Evolutionary conservation across 768 basidiomycete species (phyloP).

Genomic region (Tylopilus sp.): DNA sequence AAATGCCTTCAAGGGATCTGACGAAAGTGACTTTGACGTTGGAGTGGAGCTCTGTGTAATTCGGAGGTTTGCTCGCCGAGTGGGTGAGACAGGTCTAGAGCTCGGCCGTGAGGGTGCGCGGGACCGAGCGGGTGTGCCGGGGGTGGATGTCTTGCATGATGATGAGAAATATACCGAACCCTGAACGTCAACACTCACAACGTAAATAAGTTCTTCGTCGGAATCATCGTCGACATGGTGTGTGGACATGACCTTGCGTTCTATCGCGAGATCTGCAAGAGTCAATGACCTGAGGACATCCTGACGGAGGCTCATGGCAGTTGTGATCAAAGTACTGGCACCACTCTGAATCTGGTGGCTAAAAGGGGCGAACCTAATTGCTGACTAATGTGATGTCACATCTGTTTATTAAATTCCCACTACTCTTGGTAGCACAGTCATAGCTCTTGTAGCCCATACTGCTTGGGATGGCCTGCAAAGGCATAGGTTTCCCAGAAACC

Average conservation of each 20-base stretch:
- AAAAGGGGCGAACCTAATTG: neutral
- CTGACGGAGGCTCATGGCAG: conserved; percentile 62
- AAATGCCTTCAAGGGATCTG: conserved; percentile 65
- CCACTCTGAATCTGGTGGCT: neutral
- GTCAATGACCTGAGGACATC: conserved; percentile 61
- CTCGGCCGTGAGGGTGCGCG: conserved; percentile 48
- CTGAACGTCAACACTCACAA: conserved; percentile 44
- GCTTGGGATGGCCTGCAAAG: too few species aligned
- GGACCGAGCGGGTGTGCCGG: conserved; percentile 66
- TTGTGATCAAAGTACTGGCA: neutral
- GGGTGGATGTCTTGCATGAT: conserved; percentile 53
- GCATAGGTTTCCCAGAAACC: too few species aligned
- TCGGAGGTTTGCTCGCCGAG: conserved; percentile 18
- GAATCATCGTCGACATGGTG: conserved; percentile 45
- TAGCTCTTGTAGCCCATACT: too few species aligned
- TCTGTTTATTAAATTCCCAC: too few species aligned
- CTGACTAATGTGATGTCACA: too few species aligned
- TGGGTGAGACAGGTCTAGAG: conserved; percentile 42
- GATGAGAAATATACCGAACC: conserved; percentile 9
- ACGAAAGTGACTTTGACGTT: conserved; percentile 17
- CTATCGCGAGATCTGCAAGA: conserved; percentile 31
- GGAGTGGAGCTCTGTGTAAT: conserved; percentile 28
- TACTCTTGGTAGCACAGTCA: too few species aligned
- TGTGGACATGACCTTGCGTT: conserved; percentile 16
- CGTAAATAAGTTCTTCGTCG: conserved; percentile 67